Evolutionary conservation across 805 yeast genomes (phyloP), one percentile per base, ranked within the genome.

Genomic region (Kregervanrija fluxuum): DNA sequence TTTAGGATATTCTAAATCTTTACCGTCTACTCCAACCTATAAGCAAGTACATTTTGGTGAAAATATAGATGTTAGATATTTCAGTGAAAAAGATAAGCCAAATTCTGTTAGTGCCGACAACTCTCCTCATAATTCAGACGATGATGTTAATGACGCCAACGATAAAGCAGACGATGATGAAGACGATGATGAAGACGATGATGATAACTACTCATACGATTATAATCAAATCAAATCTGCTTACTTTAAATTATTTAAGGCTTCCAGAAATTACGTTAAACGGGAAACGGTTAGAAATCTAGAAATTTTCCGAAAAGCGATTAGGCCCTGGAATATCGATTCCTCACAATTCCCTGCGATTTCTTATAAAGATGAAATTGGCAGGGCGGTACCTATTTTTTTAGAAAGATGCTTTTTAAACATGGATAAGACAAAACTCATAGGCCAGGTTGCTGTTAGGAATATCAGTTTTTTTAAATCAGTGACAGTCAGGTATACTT

Each of bases 31-130:
- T 14, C 89, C 85, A 14, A 75, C 79, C 3, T 74, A 74, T 57
- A 82, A 80, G 57, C 84, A 77, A 59, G 96, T 88, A 8, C 96
- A 87, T 68, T 88, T 88, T 59, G 95, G 89, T 42, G 89, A 85
- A 40, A 72, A 77, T 37, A 75, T 71, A 15, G 86, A 85, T 51
- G 82, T 87, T 22, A 74, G 83, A 46, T 85, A 83, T 61, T 89
- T 87, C 59, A 73, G 78, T 48, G 75, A 78, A 52, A 73, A 73
- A 45, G 95, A 88, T 57, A 76, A 74, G 44, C 97, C 98, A 12
- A 70, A 76, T 4, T 83, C 88, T 2, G 85, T 91, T 30, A 75
- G 83, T 53, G 86, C 85, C 2, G 70, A 72, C 42, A 74, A 77
- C 46, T 77, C 87, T 1, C 93, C 91, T 1, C 52, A 55, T 28